These are phyloP conservation scores for Globisporangium cystogenes DNA, from an alignment of 352 stramenopile species.

Conservation along the genomic window DNA sequence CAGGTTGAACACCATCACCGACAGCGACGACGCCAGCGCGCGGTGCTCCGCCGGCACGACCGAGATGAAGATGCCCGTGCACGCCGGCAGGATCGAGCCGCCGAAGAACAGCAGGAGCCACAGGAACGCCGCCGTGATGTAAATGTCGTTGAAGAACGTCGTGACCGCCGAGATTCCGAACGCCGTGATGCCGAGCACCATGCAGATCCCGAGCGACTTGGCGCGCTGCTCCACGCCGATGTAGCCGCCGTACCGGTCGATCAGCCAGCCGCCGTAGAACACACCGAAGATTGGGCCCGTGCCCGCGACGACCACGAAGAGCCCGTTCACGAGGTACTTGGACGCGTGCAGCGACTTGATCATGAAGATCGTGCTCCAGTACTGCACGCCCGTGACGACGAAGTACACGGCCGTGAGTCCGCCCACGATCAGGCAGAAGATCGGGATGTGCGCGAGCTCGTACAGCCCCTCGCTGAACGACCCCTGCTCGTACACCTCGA, in stretches of 20 bases:
- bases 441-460: conserved; percentile 58
- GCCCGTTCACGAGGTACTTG: conserved; percentile 79
- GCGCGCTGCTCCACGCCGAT: conserved; percentile 69
- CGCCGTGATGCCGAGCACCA: conserved; percentile 61
- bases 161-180: conserved; percentile 60
- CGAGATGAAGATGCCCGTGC: conserved; percentile 83
- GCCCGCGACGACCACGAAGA: conserved; percentile 77
- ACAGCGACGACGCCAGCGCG: conserved; percentile 72
- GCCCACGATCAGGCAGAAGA: conserved; percentile 75
- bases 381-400: conserved; percentile 82
- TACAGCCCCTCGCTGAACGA: conserved; percentile 59
- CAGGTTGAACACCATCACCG: conserved; percentile 82
- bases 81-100: conserved; percentile 72
- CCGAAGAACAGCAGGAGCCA: conserved; percentile 84
- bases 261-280: conserved; percentile 76
- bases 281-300: conserved; percentile 79
- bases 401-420: conserved; percentile 82
- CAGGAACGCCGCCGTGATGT: conserved; percentile 63
- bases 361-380: conserved; percentile 88
- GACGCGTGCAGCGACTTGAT: conserved; percentile 79
- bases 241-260: conserved; percentile 74
- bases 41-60: conserved; percentile 69
- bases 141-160: conserved; percentile 79
- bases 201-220: conserved; percentile 71
- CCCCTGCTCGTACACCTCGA: conserved; percentile 61